These are phyloP conservation scores for Colletotrichum zoysiae DNA, from an alignment of 2,329 filamentous ascomycete genomes.

Conservation along the genomic window DNA sequence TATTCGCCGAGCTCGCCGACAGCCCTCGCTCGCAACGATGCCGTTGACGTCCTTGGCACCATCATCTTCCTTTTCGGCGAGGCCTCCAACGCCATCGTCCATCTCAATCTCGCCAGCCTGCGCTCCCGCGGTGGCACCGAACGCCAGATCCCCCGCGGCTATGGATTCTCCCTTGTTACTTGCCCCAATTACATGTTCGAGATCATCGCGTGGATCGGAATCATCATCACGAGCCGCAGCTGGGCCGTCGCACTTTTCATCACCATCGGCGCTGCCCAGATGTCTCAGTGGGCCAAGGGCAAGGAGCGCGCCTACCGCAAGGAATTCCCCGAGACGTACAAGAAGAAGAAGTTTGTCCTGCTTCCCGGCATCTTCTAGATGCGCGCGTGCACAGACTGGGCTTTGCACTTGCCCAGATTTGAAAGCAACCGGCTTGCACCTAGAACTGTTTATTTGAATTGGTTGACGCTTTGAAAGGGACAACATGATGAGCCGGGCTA, in stretches of 20 bases:
- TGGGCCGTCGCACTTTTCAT: conserved; percentile 84
- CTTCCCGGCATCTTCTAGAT: conserved; percentile 80
- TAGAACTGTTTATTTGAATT: background rate
- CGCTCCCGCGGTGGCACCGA: conserved; percentile 85
- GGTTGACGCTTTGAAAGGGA: background rate
- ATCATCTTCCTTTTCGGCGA: conserved; percentile 83
- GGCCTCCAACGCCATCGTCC: conserved; percentile 82
- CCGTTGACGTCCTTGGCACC: conserved; percentile 75
- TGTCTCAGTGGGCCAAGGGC: conserved; percentile 89
- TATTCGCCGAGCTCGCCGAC: conserved; percentile 82
- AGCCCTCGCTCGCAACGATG: conserved; percentile 61
- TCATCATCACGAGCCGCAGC: conserved; percentile 84
- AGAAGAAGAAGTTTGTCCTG: conserved; percentile 90
- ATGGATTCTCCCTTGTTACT: conserved; percentile 88
- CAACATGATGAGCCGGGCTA: background rate
- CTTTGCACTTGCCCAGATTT: no score
- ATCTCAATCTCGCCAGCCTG: conserved; percentile 82
- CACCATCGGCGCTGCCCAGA: conserved; percentile 78
- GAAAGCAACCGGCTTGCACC: background rate
- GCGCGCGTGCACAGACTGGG: background rate
- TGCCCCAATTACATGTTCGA: conserved; percentile 99
- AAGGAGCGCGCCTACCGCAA: conserved; percentile 92
- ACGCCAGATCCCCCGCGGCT: conserved; percentile 86
- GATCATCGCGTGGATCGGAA: conserved; percentile 84
- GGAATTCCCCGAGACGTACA: conserved; percentile 93